These are phyloP conservation scores for Pichia sp. DNA, from an alignment of 1,139 yeast genomes.

Conservation along the genomic window DNA sequence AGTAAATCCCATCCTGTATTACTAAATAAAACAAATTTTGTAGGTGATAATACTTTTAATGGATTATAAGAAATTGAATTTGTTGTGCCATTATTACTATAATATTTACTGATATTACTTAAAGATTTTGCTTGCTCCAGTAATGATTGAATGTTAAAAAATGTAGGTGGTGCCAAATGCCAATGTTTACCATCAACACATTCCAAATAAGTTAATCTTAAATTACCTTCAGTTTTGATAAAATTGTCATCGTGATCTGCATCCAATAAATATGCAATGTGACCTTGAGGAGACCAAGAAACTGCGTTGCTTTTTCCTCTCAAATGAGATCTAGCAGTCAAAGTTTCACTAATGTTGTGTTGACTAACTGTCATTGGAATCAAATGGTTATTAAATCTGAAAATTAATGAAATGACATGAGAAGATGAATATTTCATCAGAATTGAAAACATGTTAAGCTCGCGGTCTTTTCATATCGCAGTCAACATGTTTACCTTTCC, in stretches of 20 bases:
- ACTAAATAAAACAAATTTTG: conserved; percentile 38
- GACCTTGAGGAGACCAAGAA: conserved; percentile 74
- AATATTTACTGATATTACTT: not conserved
- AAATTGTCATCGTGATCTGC: conserved; percentile 9
- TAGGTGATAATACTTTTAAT: conserved; percentile 1
- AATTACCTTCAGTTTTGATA: conserved; percentile 16
- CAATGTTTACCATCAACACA: conserved; percentile 59
- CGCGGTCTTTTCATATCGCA: not conserved
- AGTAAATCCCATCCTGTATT: conserved; percentile 50
- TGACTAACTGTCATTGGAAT: not conserved
- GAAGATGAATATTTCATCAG: not conserved
- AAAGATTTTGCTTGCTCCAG: not conserved
- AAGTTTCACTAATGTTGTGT: conserved; percentile 3
- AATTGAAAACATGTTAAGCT: not conserved
- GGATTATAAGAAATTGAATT: not conserved
- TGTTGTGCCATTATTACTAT: not conserved
- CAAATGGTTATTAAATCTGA: not conserved
- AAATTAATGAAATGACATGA: not conserved
- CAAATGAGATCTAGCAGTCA: conserved; percentile 3
- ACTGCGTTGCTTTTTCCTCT: conserved; percentile 30
- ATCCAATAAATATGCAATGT: conserved; percentile 53
- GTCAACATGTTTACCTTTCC: too few relatives aligned
- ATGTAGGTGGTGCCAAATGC: conserved; percentile 54
- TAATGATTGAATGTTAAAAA: conserved; percentile 5
- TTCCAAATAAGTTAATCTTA: conserved; percentile 55